Conservation (phyloP, 140 eudicot species). For the Anethum foeniculum region DNA sequence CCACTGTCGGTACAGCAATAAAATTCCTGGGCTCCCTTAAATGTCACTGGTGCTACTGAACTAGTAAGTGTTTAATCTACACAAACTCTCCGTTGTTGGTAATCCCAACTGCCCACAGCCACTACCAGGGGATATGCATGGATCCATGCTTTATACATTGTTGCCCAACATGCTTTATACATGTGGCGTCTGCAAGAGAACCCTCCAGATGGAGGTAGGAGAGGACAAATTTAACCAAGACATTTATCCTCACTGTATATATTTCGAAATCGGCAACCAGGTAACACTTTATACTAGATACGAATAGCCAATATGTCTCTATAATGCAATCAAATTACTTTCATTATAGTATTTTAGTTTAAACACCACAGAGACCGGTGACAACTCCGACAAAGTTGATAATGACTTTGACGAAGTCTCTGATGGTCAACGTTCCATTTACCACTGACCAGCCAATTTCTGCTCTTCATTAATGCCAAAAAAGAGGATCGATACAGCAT, state of each 20-base stretch:
- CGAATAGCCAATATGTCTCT: not conserved
- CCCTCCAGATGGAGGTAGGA: not conserved
- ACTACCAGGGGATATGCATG: no score
- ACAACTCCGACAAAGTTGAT: not conserved
- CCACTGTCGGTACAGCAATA: no score
- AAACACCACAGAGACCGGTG: not conserved
- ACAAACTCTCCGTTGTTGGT: no score
- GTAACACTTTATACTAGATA: not conserved
- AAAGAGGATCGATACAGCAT: not conserved
- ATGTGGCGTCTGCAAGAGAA: not conserved
- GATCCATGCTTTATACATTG: no score
- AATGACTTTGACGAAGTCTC: not conserved
- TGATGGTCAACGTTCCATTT: not conserved
- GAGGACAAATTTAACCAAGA: not conserved
- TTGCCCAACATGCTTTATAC: no score
- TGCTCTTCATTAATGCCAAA: not conserved
- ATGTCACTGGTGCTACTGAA: no score
- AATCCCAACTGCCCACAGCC: no score
- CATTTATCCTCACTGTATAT: not conserved
- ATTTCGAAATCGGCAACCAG: not conserved
- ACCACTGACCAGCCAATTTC: not conserved
- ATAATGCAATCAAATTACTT: not conserved
- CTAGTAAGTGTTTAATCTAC: no score
- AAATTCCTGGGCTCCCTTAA: no score
- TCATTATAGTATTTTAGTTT: not conserved